These are phyloP conservation scores for Cyberlindnera petersonii DNA, from an alignment of 805 yeast genomes.

Conservation along the genomic window DNA sequence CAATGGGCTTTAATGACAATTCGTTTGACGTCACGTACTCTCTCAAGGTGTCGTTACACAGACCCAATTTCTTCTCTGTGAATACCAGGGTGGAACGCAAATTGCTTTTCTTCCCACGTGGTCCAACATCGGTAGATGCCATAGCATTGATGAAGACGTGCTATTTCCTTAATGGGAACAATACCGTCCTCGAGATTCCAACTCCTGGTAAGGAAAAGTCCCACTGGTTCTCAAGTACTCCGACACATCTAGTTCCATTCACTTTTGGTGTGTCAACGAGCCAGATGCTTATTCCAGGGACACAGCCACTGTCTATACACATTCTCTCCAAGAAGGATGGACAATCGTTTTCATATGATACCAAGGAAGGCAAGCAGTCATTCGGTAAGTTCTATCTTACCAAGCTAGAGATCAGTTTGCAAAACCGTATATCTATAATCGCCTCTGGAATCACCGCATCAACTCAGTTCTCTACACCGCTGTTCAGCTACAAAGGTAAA, in stretches of 20 bases:
- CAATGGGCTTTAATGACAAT: neutral
- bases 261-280: conserved; percentile 7
- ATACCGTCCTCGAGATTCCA: conserved; percentile 1
- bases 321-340: conserved; percentile 8
- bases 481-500: neutral
- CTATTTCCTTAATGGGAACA: conserved; percentile 4
- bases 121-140: conserved; percentile 8
- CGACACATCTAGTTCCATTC: neutral
- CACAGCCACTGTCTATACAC: conserved; percentile 8
- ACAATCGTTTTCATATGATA: conserved; percentile 4
- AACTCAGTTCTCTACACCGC: neutral
- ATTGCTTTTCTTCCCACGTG: conserved; percentile 8
- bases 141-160: conserved; percentile 4
- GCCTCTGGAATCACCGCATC: conserved; percentile 1
- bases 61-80: conserved; percentile 11
- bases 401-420: neutral
- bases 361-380: conserved; percentile 3
- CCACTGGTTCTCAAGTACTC: conserved; percentile 1
- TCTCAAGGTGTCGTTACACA: conserved; percentile 14
- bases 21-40: conserved; percentile 3
- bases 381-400: conserved; percentile 3
- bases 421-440: neutral
- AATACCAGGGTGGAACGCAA: conserved; percentile 9
- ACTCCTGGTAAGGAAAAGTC: conserved; percentile 1
- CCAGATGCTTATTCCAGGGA: conserved; percentile 12